Evolutionary conservation across 495 filamentous ascomycete genomes (phyloP).

Genomic region (Xylaria grammica): DNA sequence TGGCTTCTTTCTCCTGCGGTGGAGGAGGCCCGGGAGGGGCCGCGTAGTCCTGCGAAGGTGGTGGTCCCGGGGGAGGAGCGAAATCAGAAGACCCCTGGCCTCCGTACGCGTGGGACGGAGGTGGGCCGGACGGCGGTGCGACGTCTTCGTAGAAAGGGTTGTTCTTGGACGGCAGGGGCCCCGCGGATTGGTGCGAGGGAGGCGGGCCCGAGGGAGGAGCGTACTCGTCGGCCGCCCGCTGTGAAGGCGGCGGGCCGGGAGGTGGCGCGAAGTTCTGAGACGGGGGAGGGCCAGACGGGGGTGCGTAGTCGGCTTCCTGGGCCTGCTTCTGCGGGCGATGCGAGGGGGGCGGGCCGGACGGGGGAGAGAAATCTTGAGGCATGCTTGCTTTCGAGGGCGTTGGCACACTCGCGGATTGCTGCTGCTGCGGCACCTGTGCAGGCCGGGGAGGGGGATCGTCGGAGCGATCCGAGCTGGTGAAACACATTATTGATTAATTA

Average conservation of each 20-base stretch:
- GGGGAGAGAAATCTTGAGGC: conserved; percentile 28
- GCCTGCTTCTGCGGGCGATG: conserved; percentile 25
- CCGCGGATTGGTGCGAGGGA: conserved; percentile 45
- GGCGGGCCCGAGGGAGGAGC: conserved; percentile 41
- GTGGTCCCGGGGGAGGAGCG: conserved; percentile 39
- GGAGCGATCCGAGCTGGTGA: conserved; percentile 45
- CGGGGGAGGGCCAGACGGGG: conserved; percentile 40
- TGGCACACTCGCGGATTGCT: conserved; percentile 36
- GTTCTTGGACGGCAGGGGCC: conserved; percentile 41
- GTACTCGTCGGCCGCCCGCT: conserved; percentile 26
- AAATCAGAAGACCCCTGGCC: conserved; percentile 26
- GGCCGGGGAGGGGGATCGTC: conserved; percentile 38
- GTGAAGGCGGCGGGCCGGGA: conserved; percentile 28
- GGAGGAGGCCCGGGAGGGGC: conserved; percentile 57
- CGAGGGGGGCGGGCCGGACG: conserved; percentile 30
- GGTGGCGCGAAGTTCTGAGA: conserved; percentile 46
- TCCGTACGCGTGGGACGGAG: conserved; percentile 24
- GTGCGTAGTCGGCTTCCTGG: conserved; percentile 27
- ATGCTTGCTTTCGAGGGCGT: conserved; percentile 24
- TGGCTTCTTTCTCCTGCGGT: conserved; percentile 33
- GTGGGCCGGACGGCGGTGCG: conserved; percentile 20
- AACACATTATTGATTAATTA: conserved; percentile 44
- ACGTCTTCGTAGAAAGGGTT: conserved; percentile 23
- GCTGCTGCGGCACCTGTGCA: conserved; percentile 34
- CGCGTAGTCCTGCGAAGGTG: conserved; percentile 39